These are phyloP conservation scores for Quercus suber DNA, from an alignment of 306 rosid species.

Conservation along the genomic window DNA sequence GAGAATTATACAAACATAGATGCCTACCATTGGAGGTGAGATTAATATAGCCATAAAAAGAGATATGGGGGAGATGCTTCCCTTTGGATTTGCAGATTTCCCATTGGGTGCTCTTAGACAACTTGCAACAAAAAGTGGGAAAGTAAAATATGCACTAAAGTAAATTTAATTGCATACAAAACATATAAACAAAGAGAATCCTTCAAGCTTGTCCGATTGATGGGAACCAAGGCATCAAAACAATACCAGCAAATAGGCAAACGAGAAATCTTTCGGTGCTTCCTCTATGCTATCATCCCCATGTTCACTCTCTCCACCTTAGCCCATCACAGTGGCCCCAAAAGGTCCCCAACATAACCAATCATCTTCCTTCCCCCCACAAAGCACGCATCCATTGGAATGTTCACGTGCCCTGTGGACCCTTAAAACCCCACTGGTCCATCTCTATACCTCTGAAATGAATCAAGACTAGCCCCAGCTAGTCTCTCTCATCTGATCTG, in stretches of 20 bases:
- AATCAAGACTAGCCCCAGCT: conserved; percentile 29
- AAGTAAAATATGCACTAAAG: conserved; percentile 15
- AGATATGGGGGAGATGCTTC: conserved; percentile 26
- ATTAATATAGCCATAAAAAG: conserved; percentile 18
- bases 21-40: conserved; percentile 17
- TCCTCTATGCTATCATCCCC: conserved; percentile 28
- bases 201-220: conserved; percentile 45
- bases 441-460: conserved; percentile 38
- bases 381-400: conserved; percentile 44
- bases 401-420: conserved; percentile 82
- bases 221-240: conserved; percentile 43
- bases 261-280: conserved; percentile 33
- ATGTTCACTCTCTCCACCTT: conserved; percentile 30
- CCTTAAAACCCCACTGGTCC: conserved; percentile 57
- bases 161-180: conserved; percentile 16
- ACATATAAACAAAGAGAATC: conserved; percentile 33
- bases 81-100: conserved; percentile 27
- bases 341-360: conserved; percentile 47
- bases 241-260: conserved; percentile 28
- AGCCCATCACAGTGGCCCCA: conserved; percentile 44
- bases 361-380: conserved; percentile 37
- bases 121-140: conserved; percentile 27
- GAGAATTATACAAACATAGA: neutral
- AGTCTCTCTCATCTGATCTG: conserved; percentile 62
- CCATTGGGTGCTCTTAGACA: conserved; percentile 31